Percentiles rank a stretch among this genome's conserved stretches.
Evolutionary conservation across 441 rosid species (phyloP).

Genomic region (Raphanus hybrid): DNA sequence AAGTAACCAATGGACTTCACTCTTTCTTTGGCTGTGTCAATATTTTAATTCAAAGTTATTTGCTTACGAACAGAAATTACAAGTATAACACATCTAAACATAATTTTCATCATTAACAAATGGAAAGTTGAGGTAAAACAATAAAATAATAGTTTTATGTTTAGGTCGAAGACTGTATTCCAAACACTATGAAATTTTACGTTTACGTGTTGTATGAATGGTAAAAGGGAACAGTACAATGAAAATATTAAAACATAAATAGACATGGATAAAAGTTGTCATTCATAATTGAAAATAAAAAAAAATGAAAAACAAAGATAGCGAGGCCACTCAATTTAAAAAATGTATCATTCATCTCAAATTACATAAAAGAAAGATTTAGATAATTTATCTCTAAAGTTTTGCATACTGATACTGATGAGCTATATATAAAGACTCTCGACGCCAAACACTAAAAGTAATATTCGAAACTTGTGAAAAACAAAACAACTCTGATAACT

Average conservation of each 20-base stretch:
- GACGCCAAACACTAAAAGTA: no score
- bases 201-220: neutral
- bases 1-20: slow-evolving; percentile 50
- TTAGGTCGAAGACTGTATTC: neutral
- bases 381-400: neutral
- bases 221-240: neutral
- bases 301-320: neutral
- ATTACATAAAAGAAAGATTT: neutral
- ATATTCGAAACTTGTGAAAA: no score
- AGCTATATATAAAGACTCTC: neutral
- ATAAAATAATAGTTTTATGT: neutral
- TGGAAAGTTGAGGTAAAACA: slow-evolving; percentile 13
- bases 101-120: neutral
- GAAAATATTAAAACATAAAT: neutral
- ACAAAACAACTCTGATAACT: no score
- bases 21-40: slow-evolving; percentile 17
- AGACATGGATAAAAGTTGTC: neutral
- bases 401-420: neutral
- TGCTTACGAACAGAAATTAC: neutral
- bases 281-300: neutral
- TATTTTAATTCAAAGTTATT: slow-evolving; percentile 13
- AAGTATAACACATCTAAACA: neutral
- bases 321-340: neutral
- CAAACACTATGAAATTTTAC: neutral
- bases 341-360: neutral